Conservation (phyloP, 768 basidiomycete species). For the Lactifluus echinatus region DNA sequence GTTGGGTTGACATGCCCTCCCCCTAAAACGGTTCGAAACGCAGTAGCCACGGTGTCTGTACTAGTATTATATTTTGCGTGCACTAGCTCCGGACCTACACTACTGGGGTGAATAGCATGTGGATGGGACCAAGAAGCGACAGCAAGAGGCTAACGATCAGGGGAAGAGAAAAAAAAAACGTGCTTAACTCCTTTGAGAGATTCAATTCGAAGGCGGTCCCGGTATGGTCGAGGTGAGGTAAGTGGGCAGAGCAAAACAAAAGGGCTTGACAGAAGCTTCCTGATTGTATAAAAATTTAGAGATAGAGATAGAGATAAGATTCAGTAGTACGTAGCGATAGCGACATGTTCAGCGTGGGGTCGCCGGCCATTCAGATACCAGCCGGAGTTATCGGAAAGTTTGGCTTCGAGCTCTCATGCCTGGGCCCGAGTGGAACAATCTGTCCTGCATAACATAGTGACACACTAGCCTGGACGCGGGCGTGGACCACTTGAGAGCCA, state of each 20-base stretch:
- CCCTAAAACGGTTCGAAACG: neutral
- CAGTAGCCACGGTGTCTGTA: neutral
- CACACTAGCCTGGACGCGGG: no score
- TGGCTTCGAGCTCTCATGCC: neutral
- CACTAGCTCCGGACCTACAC: neutral
- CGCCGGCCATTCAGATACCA: neutral
- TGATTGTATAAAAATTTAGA: neutral
- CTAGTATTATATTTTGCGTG: neutral
- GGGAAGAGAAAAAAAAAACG: neutral
- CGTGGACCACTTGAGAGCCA: neutral
- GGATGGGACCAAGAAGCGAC: neutral
- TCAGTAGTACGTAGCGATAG: constrained; percentile 2
- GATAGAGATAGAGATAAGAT: neutral
- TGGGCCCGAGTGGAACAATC: neutral
- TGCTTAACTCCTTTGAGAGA: constrained; percentile 1
- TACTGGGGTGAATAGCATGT: neutral
- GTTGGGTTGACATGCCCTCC: neutral
- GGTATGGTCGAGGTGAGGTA: constrained; percentile 1
- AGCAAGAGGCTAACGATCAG: constrained; percentile 2
- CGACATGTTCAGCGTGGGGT: neutral
- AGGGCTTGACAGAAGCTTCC: neutral
- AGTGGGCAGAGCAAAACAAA: neutral
- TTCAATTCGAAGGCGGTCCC: neutral
- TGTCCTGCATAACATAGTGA: neutral
- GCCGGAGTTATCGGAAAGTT: neutral